Evolutionary conservation across 225 moss, liverwort and hornwort genomes (phyloP), one percentile per base, ranked within the genome.

Genomic region (Polytrichum commune): DNA sequence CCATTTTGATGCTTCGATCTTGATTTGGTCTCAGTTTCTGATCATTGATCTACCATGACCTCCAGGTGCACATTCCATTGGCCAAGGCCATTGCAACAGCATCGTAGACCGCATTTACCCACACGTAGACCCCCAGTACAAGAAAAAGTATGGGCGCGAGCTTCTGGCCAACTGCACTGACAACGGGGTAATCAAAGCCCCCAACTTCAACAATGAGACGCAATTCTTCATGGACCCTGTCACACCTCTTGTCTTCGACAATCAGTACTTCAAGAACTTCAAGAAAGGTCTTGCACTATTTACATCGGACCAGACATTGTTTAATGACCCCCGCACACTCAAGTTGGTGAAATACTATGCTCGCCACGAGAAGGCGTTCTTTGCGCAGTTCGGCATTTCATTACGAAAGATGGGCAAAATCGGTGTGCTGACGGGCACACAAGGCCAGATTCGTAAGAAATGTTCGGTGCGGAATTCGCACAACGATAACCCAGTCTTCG

Each of bases 401-500:
- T 1, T 89, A 35, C 54, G 46, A 1, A 83, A 81, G 77, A 86
- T 89, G 89, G 83, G 83, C 67, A 86, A 76, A 71, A 71, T 70
- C 16, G 61, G 72, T 64, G 38, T 89, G 2, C 75, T 89, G 20
- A 86, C 86, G 0, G 86, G 89, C 1, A 82, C 84, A 9, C 71
- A 81, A 54, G 89, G 89, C 0, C 89, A 86, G 71, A 73, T 89
- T 19, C 89, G 86, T 23, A 68, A 66, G 71, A 60, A 84, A 32
- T 89, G 86, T 77, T 77, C 83, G 83, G 84, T 82, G 1, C 74
- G 86, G 5, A 89, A 89, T 71, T 60, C 73, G 28, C 75, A 70
- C 4, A 75, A 73, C 2, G 71, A 60, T 18, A 71, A 80, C 18
- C 75, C 74, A 9, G 71, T 71, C 9, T 80, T 80, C 30, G 67